These are phyloP conservation scores for Suhomyces bolitotheri DNA, from an alignment of 1,139 yeast genomes.

Conservation along the genomic window DNA sequence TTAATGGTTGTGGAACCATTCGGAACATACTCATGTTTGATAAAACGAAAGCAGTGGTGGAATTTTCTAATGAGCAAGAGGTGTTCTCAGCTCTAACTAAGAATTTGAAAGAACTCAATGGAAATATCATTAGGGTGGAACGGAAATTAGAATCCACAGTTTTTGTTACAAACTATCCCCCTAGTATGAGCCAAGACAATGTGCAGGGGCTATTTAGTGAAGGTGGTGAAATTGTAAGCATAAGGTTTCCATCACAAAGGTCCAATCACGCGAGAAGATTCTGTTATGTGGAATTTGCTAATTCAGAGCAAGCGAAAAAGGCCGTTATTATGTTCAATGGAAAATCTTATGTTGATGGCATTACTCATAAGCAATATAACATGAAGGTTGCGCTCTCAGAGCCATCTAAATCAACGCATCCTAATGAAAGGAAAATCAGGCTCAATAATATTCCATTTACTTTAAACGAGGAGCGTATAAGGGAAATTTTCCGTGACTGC, in stretches of 20 bases:
- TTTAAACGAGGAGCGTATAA: slow-evolving; percentile 28
- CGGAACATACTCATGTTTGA: slow-evolving; percentile 34
- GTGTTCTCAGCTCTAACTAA: slow-evolving; percentile 63
- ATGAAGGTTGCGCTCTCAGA: slow-evolving; percentile 61
- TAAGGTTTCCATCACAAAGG: slow-evolving; percentile 68
- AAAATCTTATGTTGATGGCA: slow-evolving; percentile 23
- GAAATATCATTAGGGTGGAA: slow-evolving; percentile 45
- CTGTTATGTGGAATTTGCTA: slow-evolving; percentile 67
- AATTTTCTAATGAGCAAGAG: slow-evolving; percentile 51
- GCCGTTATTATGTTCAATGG: slow-evolving; percentile 52
- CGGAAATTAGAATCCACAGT: slow-evolving; percentile 50
- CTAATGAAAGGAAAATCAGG: slow-evolving; percentile 56
- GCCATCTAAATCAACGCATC: slow-evolving; percentile 47
- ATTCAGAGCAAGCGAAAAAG: slow-evolving; percentile 43
- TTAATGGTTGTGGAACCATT: slow-evolving; percentile 60
- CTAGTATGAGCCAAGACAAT: slow-evolving; percentile 44
- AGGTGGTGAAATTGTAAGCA: slow-evolving; percentile 50
- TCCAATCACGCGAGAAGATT: slow-evolving; percentile 60
- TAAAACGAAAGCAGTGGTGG: slow-evolving; percentile 46
- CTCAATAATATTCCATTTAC: slow-evolving; percentile 53
- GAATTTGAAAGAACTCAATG: slow-evolving; percentile 49
- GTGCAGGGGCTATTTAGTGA: slow-evolving; percentile 44
- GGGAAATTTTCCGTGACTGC: slow-evolving; percentile 25
- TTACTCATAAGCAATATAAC: slow-evolving; percentile 23
- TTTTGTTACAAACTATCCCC: slow-evolving; percentile 76